Conservation (phyloP, 1,284 basidiomycete species). For the Pterulicium gracile region DNA sequence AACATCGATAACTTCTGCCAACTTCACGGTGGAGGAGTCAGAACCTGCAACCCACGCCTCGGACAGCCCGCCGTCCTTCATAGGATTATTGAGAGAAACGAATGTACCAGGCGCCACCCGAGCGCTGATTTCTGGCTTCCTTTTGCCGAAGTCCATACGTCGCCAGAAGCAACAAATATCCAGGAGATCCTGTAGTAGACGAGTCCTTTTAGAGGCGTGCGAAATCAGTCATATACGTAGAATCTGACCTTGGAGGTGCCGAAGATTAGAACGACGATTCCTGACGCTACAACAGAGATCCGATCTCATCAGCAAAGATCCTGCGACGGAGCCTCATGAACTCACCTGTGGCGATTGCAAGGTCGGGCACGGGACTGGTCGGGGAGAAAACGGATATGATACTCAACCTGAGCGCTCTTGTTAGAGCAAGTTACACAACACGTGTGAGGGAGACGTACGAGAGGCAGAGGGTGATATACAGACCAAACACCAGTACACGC, state of each 20-base stretch:
- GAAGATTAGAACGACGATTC: slow-evolving; percentile 32
- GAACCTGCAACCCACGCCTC: too few relatives aligned
- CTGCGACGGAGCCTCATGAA: too few relatives aligned
- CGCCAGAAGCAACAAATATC: neutral
- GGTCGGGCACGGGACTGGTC: slow-evolving; percentile 30
- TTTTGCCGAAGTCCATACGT: neutral
- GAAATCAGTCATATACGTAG: too few relatives aligned
- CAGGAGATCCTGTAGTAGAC: neutral
- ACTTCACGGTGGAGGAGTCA: neutral
- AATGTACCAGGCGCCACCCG: too few relatives aligned
- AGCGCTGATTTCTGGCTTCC: too few relatives aligned
- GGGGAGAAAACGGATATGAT: slow-evolving; percentile 31
- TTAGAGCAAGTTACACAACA: too few relatives aligned
- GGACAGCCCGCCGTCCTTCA: too few relatives aligned
- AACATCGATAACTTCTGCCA: neutral
- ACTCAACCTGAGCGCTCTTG: slow-evolving; percentile 34
- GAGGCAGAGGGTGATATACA: slow-evolving; percentile 29
- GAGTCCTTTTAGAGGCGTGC: too few relatives aligned
- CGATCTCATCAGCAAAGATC: too few relatives aligned
- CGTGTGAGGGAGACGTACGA: slow-evolving; percentile 22
- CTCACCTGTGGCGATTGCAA: slow-evolving; percentile 34
- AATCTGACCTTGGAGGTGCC: neutral
- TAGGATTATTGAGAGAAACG: too few relatives aligned
- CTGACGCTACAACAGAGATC: slow-evolving; percentile 13
- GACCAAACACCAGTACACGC: slow-evolving; percentile 30